Conservation (phyloP, 257 asterid species). For the Solanum tarijense region DNA sequence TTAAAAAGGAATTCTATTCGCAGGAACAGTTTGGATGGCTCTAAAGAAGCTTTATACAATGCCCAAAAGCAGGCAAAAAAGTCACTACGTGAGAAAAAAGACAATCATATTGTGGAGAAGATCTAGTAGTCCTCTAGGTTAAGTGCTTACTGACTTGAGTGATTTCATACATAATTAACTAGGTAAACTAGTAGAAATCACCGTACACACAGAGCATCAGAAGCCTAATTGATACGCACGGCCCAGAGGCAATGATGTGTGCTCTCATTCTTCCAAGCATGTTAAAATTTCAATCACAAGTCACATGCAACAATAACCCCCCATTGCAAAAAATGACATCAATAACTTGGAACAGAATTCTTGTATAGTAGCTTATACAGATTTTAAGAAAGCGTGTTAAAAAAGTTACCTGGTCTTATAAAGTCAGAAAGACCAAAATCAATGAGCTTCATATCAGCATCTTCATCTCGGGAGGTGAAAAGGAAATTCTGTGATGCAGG, state of each 20-base stretch:
- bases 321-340: not conserved
- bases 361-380: not conserved
- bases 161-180: not conserved
- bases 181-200: not conserved
- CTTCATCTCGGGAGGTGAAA: slow-evolving; percentile 79
- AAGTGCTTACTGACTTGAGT: not conserved
- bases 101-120: not conserved
- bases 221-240: not conserved
- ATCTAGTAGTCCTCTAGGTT: not conserved
- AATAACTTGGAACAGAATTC: not conserved
- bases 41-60: not conserved
- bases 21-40: not conserved
- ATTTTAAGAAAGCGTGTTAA: not conserved
- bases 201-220: not conserved
- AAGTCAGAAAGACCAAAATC: slow-evolving; percentile 98
- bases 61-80: not conserved
- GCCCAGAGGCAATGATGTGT: not conserved
- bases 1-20: not conserved
- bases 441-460: slow-evolving; percentile 87
- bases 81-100: not conserved
- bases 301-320: not conserved
- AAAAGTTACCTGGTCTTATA: slow-evolving; percentile 67
- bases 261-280: not conserved
- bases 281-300: not conserved
- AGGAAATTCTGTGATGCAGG: slow-evolving; percentile 58